These are phyloP conservation scores for Xanthoceras sorbifolium DNA, from an alignment of 345 rosid genomes.

Conservation along the genomic window DNA sequence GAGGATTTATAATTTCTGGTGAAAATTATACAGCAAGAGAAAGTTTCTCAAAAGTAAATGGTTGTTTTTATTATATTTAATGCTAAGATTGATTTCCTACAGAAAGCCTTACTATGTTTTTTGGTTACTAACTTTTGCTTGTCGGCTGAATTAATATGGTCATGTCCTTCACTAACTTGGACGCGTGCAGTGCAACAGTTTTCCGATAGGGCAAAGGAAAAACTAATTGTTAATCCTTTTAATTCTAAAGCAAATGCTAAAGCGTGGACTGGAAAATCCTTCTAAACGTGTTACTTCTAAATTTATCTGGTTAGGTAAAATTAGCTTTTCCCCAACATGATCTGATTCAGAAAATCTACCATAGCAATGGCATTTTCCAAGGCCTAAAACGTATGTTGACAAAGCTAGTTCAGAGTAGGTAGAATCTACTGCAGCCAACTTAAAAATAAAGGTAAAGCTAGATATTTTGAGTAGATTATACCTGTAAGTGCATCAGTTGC, in stretches of 20 bases:
- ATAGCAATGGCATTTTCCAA: constrained; percentile 21
- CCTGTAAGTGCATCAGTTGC: constrained; percentile 23
- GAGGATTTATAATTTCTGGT: constrained; percentile 16
- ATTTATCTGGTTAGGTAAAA: no score
- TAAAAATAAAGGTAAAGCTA: constrained; percentile 23
- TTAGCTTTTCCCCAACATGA: constrained; percentile 2
- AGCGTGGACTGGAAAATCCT: neutral
- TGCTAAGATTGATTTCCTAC: constrained; percentile 5
- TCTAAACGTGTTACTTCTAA: neutral
- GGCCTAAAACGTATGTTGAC: constrained; percentile 16
- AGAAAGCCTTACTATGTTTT: no score
- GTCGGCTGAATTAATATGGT: neutral
- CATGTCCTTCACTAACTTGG: constrained; percentile 6
- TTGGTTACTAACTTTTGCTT: neutral
- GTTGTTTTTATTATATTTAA: neutral
- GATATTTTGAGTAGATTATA: constrained; percentile 9
- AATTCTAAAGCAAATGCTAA: constrained; percentile 17
- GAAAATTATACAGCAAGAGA: constrained; percentile 7
- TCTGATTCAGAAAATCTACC: constrained; percentile 22
- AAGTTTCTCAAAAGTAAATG: constrained; percentile 26
- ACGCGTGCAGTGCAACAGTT: constrained; percentile 43
- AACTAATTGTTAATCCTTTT: constrained; percentile 14
- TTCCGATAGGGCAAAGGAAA: constrained; percentile 37
- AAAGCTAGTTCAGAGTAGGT: neutral
- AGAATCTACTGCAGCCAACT: neutral